Conservation (phyloP, 2,329 filamentous ascomycete species). For the Corynespora cassiicola region DNA sequence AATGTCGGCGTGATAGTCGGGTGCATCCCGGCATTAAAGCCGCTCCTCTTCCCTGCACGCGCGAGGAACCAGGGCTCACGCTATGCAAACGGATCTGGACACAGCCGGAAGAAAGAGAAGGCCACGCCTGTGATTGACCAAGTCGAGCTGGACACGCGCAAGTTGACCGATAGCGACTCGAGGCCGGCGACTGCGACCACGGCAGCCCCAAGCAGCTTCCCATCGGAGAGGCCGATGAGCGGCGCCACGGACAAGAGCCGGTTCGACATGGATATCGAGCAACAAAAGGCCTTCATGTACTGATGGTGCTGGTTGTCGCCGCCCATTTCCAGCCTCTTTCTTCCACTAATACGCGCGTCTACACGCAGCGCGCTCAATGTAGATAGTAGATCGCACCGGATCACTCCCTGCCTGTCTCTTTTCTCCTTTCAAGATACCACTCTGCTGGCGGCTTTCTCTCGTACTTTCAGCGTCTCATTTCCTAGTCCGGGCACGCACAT, state of each 20-base stretch:
- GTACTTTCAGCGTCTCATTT: too few species aligned
- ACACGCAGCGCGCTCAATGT: constrained; percentile 17
- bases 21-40: constrained; percentile 53
- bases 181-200: constrained; percentile 24
- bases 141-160: constrained; percentile 42
- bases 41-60: constrained; percentile 43
- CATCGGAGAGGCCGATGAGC: constrained; percentile 40
- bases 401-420: constrained; percentile 20
- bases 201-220: constrained; percentile 20
- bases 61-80: constrained; percentile 36
- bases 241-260: constrained; percentile 42
- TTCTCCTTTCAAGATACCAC: constrained; percentile 13
- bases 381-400: constrained; percentile 20
- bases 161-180: constrained; percentile 32
- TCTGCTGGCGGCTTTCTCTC: too few species aligned
- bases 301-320: constrained; percentile 22
- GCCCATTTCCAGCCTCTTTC: constrained; percentile 15
- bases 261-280: constrained; percentile 41
- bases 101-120: constrained; percentile 39
- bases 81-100: constrained; percentile 37
- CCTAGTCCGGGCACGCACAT: too few species aligned
- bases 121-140: constrained; percentile 38
- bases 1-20: constrained; percentile 54
- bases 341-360: constrained; percentile 22
- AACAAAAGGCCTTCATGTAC: constrained; percentile 45